Conservation (phyloP, 305 asterid species). For the Petunia hybrid region DNA sequence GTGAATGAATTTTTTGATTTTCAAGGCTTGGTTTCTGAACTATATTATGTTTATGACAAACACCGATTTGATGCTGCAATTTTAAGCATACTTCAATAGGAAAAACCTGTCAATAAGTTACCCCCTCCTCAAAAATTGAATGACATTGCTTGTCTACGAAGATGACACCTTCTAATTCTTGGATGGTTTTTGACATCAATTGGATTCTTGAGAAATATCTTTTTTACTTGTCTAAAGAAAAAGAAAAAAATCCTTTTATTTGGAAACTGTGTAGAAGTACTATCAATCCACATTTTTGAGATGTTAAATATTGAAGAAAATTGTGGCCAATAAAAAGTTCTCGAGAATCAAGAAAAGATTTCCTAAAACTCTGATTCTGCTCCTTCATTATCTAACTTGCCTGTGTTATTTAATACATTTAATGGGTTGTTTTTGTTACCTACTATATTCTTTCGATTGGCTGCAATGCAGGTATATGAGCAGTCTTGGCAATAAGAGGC, state of each 20-base stretch:
- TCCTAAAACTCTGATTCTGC: neutral
- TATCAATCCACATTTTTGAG: neutral
- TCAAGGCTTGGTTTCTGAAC: neutral
- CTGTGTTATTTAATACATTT: neutral
- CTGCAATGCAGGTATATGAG: conserved; percentile 74
- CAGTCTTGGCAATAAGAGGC: conserved; percentile 94
- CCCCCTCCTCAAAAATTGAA: neutral
- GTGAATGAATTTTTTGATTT: neutral
- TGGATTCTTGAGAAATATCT: neutral
- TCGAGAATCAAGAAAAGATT: neutral
- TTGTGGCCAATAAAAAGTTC: neutral
- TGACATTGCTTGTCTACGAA: neutral
- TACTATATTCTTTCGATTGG: conserved; percentile 9
- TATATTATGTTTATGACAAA: neutral
- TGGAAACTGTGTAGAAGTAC: neutral
- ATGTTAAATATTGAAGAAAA: neutral
- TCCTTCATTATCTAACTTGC: neutral
- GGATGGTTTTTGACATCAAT: conserved; percentile 16
- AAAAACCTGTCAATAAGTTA: neutral
- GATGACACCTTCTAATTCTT: neutral
- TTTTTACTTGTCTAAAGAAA: too few species aligned
- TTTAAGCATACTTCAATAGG: neutral
- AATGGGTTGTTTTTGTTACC: neutral
- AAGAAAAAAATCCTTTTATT: neutral
- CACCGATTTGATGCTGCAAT: neutral